Percentiles rank a stretch among this genome's conserved stretches.
These are phyloP conservation scores for Chrysoporthe cubensis DNA, from an alignment of 2,329 filamentous ascomycete genomes.

Conservation along the genomic window DNA sequence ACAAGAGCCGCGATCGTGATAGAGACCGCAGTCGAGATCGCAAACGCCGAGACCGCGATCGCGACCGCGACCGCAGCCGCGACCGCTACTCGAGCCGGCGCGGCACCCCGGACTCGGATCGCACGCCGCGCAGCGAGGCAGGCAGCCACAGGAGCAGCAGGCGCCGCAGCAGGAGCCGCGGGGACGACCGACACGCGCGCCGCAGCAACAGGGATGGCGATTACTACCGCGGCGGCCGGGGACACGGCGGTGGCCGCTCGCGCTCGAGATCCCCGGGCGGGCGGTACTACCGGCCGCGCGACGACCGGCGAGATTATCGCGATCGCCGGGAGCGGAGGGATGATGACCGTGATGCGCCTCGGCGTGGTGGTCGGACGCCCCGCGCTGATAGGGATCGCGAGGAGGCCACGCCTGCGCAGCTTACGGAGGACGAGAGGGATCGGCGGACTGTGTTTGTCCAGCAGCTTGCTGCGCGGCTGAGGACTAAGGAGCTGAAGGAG, in stretches of 20 bases:
- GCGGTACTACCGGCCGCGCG: constrained; percentile 59
- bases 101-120: constrained; percentile 64
- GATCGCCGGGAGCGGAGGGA: constrained; percentile 55
- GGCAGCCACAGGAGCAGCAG: constrained; percentile 84
- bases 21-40: constrained; percentile 58
- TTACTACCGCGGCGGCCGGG: constrained; percentile 65
- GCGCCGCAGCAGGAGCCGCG: constrained; percentile 78
- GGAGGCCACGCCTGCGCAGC: constrained; percentile 62
- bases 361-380: constrained; percentile 50
- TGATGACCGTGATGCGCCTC: constrained; percentile 43
- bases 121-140: constrained; percentile 74
- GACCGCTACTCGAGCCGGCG: constrained; percentile 54
- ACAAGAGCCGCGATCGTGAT: constrained; percentile 40
- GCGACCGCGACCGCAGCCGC: constrained; percentile 49
- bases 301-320: constrained; percentile 46
- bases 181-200: constrained; percentile 74
- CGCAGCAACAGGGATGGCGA: constrained; percentile 71
- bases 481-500: constrained; percentile 87
- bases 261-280: constrained; percentile 71
- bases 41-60: constrained; percentile 57
- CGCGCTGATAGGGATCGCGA: constrained; percentile 57
- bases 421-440: constrained; percentile 95
- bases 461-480: constrained; percentile 91
- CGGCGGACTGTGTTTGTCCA: constrained; percentile 97
- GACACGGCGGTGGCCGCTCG: constrained; percentile 57